Base-by-base conservation (phyloP, 2,329 filamentous ascomycete species). In the Trichophaea hybrida region DNA sequence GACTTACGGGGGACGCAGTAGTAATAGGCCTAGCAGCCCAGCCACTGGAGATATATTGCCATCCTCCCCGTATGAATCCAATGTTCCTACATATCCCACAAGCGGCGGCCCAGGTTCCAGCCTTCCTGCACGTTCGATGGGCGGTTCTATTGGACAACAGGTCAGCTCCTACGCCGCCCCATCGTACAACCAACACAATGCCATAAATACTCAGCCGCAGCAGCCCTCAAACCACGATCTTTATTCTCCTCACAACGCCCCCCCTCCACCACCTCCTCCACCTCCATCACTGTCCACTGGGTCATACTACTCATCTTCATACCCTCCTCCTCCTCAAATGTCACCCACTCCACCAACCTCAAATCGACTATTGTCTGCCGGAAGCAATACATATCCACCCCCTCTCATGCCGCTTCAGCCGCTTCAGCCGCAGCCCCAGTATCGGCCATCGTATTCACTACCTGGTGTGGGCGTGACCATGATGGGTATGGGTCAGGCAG, bases 321-420 rank as follows among this genome's bases (percentile, higher is more conserved):
- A 40, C 15, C 64, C 59, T 44, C 63, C 63, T 40, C 60, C 59
- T 37, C 63, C 61, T 2, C 64, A 64, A 46, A 65, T 66, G 64
- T 59, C 64, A 24, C 57, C 59, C n/a, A 61, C 40, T 13, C 55
- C 61, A 37, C 52, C 64, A 34, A 59, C 64, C 24, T 24, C 46
- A 50, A 57, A 57, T 31, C 64, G 61, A 15, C 48, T 56, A 15
- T 48, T 60, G 46, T 57, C 63, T 24, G 55, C 62, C 24, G 50
- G 32, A 12, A 57, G 24, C 24, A 55, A 33, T 33, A 35, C 8
- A 34, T 56, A 44, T 24, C 38, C 37, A n/a, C 32, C 53, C 13
- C 59, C 64, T 2, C 57, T 64, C 12, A 55, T 64, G 17, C 62
- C 64, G 35, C 44, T 64, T 34, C 64, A 61, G 17, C 62, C 64